These are phyloP conservation scores for Triticum timopheevii DNA, from an alignment of 176 grass and related monocot species.

Conservation along the genomic window DNA sequence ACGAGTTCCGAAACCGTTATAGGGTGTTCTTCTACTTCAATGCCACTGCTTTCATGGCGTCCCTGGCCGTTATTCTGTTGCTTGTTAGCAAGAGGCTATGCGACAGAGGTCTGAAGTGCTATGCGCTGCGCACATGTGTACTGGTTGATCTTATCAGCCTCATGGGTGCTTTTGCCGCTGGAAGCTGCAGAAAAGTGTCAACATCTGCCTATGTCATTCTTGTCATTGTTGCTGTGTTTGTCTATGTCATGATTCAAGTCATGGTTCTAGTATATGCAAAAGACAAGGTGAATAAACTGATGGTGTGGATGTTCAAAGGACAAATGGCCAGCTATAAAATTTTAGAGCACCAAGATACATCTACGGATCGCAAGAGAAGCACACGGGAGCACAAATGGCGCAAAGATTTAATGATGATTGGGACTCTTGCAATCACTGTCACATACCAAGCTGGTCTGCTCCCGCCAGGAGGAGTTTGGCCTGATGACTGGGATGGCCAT, in stretches of 20 bases:
- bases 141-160: conserved; percentile 49
- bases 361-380: neutral
- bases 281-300: conserved; percentile 11
- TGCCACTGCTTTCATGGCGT: conserved; percentile 48
- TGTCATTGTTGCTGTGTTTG: conserved; percentile 29
- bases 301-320: neutral
- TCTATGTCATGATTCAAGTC: conserved; percentile 25
- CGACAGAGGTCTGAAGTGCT: conserved; percentile 30
- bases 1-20: conserved; percentile 47
- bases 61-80: conserved; percentile 55
- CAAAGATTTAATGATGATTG: conserved; percentile 56
- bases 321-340: neutral
- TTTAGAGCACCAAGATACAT: neutral
- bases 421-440: conserved; percentile 47
- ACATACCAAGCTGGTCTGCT: conserved; percentile 63
- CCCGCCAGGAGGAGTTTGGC: conserved; percentile 51
- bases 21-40: conserved; percentile 56
- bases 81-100: conserved; percentile 51
- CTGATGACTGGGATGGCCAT: conserved; percentile 16
- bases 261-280: conserved; percentile 37
- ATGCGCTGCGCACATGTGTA: conserved; percentile 28
- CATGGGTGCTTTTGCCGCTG: conserved; percentile 48
- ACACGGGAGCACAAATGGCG: conserved; percentile 44
- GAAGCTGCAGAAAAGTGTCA: conserved; percentile 43
- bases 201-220: conserved; percentile 49